These are phyloP conservation scores for Auxenochlorella protothecoides DNA, from an alignment of 139 green algal genomes.

Conservation along the genomic window DNA sequence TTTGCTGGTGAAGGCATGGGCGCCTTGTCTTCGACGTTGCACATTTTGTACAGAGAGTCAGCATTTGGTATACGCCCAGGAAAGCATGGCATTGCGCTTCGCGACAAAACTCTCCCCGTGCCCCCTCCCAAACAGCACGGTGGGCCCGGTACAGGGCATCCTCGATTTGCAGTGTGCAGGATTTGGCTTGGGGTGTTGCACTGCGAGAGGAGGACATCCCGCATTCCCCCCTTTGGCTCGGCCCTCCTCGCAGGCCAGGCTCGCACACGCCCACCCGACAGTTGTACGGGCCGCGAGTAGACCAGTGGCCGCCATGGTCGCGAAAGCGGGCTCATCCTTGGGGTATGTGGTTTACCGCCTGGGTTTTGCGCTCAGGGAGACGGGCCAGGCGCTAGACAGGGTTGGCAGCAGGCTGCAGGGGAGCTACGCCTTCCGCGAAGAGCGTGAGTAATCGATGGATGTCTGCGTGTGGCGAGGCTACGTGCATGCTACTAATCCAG, in stretches of 20 bases:
- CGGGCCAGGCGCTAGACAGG: slow-evolving; percentile 82
- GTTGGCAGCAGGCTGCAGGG: slow-evolving; percentile 77
- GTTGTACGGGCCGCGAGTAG: not conserved
- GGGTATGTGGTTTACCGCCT: slow-evolving; percentile 46
- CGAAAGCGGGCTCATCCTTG: slow-evolving; percentile 1
- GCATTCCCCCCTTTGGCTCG: not conserved
- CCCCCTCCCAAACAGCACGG: too few species aligned
- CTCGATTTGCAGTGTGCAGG: not conserved
- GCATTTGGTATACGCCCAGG: too few species aligned
- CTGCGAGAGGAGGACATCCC: not conserved
- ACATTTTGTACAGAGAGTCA: not conserved
- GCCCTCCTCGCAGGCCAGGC: not conserved
- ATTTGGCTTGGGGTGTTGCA: not conserved
- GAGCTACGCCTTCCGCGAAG: slow-evolving; percentile 74
- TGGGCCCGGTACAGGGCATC: not conserved
- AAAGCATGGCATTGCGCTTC: too few species aligned
- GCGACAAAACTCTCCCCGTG: not conserved
- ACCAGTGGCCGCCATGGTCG: not conserved
- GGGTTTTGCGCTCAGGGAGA: slow-evolving; percentile 79
- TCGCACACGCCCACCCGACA: not conserved
- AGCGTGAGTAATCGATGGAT: slow-evolving; percentile 46
- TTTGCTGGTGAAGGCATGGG: not conserved
- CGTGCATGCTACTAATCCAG: too few species aligned
- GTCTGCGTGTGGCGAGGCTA: not conserved
- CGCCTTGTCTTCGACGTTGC: not conserved